phyloP scores from a whole-genome alignment of 305 asterid genomes.

The Vinca major region DNA sequence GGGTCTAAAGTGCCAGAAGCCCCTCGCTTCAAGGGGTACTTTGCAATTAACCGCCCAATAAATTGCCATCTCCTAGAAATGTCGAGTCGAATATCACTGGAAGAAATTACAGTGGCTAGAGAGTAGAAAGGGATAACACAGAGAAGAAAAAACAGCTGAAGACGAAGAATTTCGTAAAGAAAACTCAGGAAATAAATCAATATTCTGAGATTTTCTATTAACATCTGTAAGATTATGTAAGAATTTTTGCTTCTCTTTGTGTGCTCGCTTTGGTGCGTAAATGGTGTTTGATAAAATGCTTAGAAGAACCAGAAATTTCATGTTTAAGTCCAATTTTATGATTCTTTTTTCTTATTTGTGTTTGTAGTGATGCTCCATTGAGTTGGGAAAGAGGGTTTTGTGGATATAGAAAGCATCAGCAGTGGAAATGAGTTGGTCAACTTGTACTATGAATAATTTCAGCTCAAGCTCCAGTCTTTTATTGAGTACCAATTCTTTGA shows the following conservation, averaged over 20 bases:
- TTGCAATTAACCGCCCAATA: too few relatives aligned
- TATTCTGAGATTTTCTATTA: background rate
- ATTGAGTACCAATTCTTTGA: background rate
- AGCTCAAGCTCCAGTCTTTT: slow-evolving; percentile 9
- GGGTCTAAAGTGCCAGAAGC: too few relatives aligned
- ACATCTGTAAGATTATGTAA: background rate
- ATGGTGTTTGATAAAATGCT: slow-evolving; percentile 5
- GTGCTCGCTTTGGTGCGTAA: background rate
- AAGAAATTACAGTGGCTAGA: background rate
- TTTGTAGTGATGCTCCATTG: slow-evolving; percentile 10
- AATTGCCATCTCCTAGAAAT: too few relatives aligned
- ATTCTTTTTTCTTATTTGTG: background rate
- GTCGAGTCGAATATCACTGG: background rate
- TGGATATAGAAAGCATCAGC: background rate
- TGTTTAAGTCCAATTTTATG: background rate
- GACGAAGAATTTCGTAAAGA: background rate
- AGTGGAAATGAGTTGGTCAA: slow-evolving; percentile 13
- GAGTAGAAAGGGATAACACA: background rate
- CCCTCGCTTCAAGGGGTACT: too few relatives aligned
- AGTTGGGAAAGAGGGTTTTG: slow-evolving; percentile 3
- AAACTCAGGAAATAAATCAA: background rate
- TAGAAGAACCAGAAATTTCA: background rate
- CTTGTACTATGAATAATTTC: slow-evolving; percentile 3
- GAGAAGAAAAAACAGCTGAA: background rate
- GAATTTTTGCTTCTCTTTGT: background rate